Evolutionary conservation across 352 stramenopile genomes (phyloP).

Genomic region (Lagenidium sp.): DNA sequence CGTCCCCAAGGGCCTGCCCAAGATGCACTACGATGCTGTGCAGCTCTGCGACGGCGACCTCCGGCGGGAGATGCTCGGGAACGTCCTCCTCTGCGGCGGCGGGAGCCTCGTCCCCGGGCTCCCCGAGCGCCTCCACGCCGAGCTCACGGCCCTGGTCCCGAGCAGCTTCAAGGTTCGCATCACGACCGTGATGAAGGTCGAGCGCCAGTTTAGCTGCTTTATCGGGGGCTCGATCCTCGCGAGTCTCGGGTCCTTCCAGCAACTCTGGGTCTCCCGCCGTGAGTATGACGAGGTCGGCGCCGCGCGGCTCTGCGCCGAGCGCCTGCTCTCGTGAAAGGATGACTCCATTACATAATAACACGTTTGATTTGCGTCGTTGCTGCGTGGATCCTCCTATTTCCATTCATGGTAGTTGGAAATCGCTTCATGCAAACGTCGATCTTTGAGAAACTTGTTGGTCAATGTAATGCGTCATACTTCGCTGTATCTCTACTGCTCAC

Average conservation of each 20-base stretch:
- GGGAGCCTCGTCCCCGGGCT: constrained; percentile 64
- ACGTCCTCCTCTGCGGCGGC: constrained; percentile 83
- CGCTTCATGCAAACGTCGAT: too few relatives aligned
- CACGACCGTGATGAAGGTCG: constrained; percentile 70
- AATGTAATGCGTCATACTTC: too few relatives aligned
- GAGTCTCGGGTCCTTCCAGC: constrained; percentile 83
- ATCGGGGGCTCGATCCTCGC: constrained; percentile 84
- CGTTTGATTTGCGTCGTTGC: too few relatives aligned
- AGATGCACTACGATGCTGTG: constrained; percentile 80
- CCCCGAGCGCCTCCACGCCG: constrained; percentile 69
- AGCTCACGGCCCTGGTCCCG: constrained; percentile 69
- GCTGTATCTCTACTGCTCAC: too few relatives aligned
- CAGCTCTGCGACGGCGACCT: constrained; percentile 78
- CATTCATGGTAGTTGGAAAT: too few relatives aligned
- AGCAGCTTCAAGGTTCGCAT: constrained; percentile 86
- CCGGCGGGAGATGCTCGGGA: constrained; percentile 76
- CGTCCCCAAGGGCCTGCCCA: constrained; percentile 52
- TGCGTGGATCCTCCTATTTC: too few relatives aligned
- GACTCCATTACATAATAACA: background rate
- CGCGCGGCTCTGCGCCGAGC: constrained; percentile 49
- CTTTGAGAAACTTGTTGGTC: too few relatives aligned
- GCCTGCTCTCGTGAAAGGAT: constrained; percentile 32
- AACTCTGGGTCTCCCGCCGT: constrained; percentile 80
- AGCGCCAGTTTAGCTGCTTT: constrained; percentile 84
- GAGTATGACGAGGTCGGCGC: constrained; percentile 81